phyloP scores from a whole-genome alignment of 176 grass and related monocot genomes.

The Avena eriantha region DNA sequence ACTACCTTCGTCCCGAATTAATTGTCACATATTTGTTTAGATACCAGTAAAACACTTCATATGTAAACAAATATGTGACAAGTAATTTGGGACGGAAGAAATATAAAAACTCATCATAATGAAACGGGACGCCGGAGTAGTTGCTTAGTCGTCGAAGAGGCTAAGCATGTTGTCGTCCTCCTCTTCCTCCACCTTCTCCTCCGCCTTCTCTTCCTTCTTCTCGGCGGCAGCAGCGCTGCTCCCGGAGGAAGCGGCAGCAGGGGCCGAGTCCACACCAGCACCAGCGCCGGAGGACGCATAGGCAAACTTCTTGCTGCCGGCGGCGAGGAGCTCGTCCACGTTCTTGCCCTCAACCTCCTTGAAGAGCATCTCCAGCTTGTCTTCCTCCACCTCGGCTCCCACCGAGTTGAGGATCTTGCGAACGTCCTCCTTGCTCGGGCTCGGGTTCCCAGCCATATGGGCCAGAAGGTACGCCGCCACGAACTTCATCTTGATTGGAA shows the following conservation, averaged over 20 bases:
- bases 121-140: neutral
- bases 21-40: too few species aligned
- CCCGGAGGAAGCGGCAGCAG: neutral
- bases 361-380: constrained; percentile 18
- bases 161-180: neutral
- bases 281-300: neutral
- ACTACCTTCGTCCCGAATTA: neutral
- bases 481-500: neutral
- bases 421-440: constrained; percentile 21
- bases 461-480: neutral
- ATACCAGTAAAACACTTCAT: too few species aligned
- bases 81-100: too few species aligned
- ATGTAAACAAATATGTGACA: too few species aligned
- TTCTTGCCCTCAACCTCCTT: neutral
- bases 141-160: constrained; percentile 11
- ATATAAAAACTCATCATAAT: too few species aligned
- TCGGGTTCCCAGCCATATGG: neutral
- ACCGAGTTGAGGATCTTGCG: constrained; percentile 10
- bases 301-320: constrained; percentile 10
- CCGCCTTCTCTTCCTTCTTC: neutral
- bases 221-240: neutral
- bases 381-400: constrained; percentile 12
- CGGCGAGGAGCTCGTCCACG: constrained; percentile 25
- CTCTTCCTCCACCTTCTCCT: neutral
- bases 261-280: neutral